Conservation (phyloP, 345 rosid genomes). For the Pistacia integerrima region DNA sequence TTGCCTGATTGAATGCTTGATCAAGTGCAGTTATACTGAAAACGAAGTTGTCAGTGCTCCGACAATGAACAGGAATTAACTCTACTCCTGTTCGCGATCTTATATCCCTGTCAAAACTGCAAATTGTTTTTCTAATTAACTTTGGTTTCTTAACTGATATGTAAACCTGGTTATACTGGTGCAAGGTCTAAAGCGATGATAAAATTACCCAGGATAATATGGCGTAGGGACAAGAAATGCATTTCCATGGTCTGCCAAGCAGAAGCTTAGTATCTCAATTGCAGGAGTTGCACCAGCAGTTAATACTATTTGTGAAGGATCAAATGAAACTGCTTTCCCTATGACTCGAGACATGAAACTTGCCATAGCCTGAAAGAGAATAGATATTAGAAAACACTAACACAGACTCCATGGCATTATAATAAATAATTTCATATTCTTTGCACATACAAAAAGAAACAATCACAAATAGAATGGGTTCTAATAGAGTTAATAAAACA, state of each 20-base stretch:
- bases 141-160: neutral
- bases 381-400: conserved; percentile 1
- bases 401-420: neutral
- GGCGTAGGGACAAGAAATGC: conserved; percentile 86
- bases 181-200: neutral
- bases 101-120: conserved; percentile 89
- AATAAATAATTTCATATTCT: neutral
- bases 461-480: too few relatives aligned
- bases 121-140: conserved; percentile 25
- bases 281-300: conserved; percentile 93
- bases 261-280: conserved; percentile 77
- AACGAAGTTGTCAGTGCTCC: conserved; percentile 71
- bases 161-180: neutral
- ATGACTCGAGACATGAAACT: conserved; percentile 69
- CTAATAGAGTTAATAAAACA: neutral
- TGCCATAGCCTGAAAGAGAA: conserved; percentile 68
- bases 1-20: conserved; percentile 85
- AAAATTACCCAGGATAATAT: conserved; percentile 85
- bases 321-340: conserved; percentile 56
- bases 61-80: conserved; percentile 86
- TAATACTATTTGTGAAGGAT: conserved; percentile 67
- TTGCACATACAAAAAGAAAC: conserved; percentile 1
- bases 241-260: conserved; percentile 91
- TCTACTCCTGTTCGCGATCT: conserved; percentile 82
- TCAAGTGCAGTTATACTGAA: conserved; percentile 68